Evolutionary conservation across 768 basidiomycete genomes (phyloP).

Genomic region (Suillus cothurnatus): DNA sequence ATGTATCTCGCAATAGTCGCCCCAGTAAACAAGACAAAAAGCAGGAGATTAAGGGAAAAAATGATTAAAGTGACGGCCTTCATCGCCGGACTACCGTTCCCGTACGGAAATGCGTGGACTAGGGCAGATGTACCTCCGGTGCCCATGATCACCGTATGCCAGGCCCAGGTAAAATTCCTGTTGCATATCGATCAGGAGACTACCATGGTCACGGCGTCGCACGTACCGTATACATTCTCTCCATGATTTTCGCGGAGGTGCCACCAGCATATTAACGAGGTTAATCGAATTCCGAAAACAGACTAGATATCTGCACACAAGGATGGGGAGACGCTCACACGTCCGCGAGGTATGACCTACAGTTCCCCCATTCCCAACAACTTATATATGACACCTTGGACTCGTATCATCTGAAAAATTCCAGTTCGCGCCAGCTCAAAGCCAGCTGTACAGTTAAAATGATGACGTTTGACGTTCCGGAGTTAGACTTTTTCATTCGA

Average conservation of each 20-base stretch:
- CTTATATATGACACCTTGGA: background rate
- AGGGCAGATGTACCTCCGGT: constrained; percentile 45
- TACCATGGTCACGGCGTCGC: background rate
- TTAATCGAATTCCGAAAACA: background rate
- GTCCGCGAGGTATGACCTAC: background rate
- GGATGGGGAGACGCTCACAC: background rate
- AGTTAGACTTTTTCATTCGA: background rate
- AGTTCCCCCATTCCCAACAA: background rate
- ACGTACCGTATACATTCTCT: constrained; percentile 38
- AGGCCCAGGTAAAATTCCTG: constrained; percentile 50
- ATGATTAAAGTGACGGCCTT: constrained; percentile 38
- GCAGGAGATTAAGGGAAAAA: constrained; percentile 42
- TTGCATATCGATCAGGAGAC: constrained; percentile 3
- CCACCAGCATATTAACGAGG: background rate
- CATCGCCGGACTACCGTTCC: constrained; percentile 34
- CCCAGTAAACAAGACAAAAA: constrained; percentile 38
- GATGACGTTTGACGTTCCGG: background rate
- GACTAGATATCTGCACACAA: background rate
- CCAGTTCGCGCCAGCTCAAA: background rate
- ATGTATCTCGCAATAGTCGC: constrained; percentile 43
- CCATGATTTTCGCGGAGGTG: constrained; percentile 36
- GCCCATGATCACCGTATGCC: constrained; percentile 52
- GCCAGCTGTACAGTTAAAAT: background rate
- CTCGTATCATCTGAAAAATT: background rate
- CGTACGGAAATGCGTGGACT: constrained; percentile 46